Evolutionary conservation across 2,329 filamentous ascomycete species (phyloP), one percentile per base, ranked within the genome.

Genomic region (Rugonectria rugulosa): DNA sequence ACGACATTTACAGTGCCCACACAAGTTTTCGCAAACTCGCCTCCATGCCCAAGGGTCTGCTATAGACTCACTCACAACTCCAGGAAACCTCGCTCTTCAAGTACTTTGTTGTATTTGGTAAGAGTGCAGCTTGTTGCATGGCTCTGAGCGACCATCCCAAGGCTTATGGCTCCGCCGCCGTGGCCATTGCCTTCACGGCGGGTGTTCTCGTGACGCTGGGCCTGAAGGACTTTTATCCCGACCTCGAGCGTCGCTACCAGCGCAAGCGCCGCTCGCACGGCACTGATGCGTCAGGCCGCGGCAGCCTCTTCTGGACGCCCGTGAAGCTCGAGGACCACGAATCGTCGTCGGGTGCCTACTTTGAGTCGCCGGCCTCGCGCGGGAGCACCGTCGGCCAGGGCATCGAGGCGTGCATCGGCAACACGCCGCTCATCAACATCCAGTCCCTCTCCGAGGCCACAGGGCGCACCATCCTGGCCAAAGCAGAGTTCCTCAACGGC

Each of bases 401-500:
- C 15, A 90, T 99, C 57, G 92, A 96, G 73, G 91, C 88, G 40
- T 91, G 90, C 70, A 98, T 99, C 70, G 95, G 95, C 53, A 90
- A 96, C 74, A 99, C 95, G 12, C 94, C 93, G 1, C 82, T 99
- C 21, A 85, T 99, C 66, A 86, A 86, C 61, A 92, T 99, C 71
- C 89, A 87, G 64, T 93, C 90, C 31, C 83, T 99, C 20, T 96
- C 91, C 4, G 87, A 90, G 41, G 91, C 88, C 15, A 97, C 95
- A 4, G 92, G 92, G 17, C 92, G 95, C 68, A 87, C 87, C 34
- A 96, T 99, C 68, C 80, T 98, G 29, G 95, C 89, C 63, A 99
- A 99, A 76, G 92, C 92, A 43, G 95, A 99, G 82, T 96, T 96
- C 70, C 83, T 99, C 50, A 98, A 99, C 76, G 95, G 93, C 44